Percentiles rank a stretch among this genome's conserved stretches.
phyloP scores from a whole-genome alignment of 2,329 filamentous ascomycete species.

The Colletotrichum musicola region DNA sequence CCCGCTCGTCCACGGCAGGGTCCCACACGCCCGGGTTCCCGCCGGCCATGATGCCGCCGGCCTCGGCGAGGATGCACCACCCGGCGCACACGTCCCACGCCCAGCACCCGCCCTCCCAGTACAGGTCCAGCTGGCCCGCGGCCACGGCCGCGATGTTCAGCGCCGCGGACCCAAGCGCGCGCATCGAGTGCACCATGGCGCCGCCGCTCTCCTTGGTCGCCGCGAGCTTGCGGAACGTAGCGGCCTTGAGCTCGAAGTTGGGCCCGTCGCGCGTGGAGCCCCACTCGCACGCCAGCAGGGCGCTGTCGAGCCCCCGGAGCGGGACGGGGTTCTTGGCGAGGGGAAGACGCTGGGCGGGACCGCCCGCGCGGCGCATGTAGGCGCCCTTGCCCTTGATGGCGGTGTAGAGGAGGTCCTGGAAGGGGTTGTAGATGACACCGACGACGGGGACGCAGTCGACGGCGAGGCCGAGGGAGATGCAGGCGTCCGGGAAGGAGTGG shows the following conservation, averaged over 20 bases:
- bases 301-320: conserved; percentile 70
- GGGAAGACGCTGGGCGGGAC: conserved; percentile 53
- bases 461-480: conserved; percentile 81
- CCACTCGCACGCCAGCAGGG: conserved; percentile 80
- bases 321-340: conserved; percentile 63
- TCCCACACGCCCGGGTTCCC: conserved; percentile 81
- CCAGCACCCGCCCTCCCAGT: conserved; percentile 89
- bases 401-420: conserved; percentile 76
- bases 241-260: conserved; percentile 78
- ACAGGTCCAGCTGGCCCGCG: conserved; percentile 77
- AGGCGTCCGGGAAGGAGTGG: conserved; percentile 80
- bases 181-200: conserved; percentile 80
- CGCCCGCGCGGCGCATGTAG: conserved; percentile 63
- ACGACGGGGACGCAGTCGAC: conserved; percentile 72
- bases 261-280: conserved; percentile 75
- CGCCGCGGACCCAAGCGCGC: conserved; percentile 79
- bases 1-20: conserved; percentile 67
- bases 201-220: conserved; percentile 72
- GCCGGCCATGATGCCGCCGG: conserved; percentile 78
- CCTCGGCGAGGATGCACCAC: conserved; percentile 81
- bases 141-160: conserved; percentile 81
- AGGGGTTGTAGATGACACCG: conserved; percentile 86
- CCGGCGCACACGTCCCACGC: conserved; percentile 89
- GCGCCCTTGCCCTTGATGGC: conserved; percentile 77
- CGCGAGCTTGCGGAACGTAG: conserved; percentile 73